Conservation (phyloP, 2,329 filamentous ascomycete species). For the Phaeosphaeriaceae sp. region DNA sequence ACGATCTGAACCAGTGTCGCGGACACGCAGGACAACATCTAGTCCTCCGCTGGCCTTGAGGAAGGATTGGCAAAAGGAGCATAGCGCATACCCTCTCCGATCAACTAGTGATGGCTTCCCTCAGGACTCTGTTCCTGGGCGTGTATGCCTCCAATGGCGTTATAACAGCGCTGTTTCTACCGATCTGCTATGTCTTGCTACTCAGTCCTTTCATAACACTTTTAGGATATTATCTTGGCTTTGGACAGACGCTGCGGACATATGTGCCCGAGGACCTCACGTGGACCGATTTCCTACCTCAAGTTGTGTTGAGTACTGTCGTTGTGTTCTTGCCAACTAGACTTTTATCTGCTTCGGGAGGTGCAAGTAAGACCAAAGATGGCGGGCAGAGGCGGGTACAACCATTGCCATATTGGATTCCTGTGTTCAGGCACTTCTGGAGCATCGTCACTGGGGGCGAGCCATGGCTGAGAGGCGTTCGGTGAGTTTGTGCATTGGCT, state of each 20-base stretch:
- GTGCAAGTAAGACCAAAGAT: slow-evolving; percentile 25
- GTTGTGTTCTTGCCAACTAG: slow-evolving; percentile 39
- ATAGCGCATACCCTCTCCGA: neutral
- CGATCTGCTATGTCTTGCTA: slow-evolving; percentile 39
- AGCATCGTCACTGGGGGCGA: slow-evolving; percentile 57
- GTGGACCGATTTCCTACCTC: slow-evolving; percentile 38
- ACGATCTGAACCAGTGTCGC: neutral
- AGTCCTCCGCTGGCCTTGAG: neutral
- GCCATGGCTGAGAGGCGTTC: slow-evolving; percentile 52
- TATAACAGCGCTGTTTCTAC: slow-evolving; percentile 45
- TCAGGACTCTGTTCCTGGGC: slow-evolving; percentile 41
- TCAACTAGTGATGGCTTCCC: slow-evolving; percentile 33
- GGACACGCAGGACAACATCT: neutral
- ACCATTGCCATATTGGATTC: slow-evolving; percentile 66
- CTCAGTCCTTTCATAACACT: slow-evolving; percentile 39
- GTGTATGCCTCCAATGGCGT: slow-evolving; percentile 41
- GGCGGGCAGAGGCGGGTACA: slow-evolving; percentile 52
- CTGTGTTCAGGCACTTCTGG: slow-evolving; percentile 62
- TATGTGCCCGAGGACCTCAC: slow-evolving; percentile 32
- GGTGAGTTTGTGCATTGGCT: slow-evolving; percentile 36
- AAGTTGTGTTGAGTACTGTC: slow-evolving; percentile 36
- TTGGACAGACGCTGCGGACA: slow-evolving; percentile 24
- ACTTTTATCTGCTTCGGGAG: slow-evolving; percentile 31
- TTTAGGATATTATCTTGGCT: slow-evolving; percentile 28
- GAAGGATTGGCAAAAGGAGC: slow-evolving; percentile 1